A percentile compares a stretch with the other conserved stretches of the same genome.
Conservation (phyloP, 2,329 filamentous ascomycete genomes). For the Talaromyces sp. region DNA sequence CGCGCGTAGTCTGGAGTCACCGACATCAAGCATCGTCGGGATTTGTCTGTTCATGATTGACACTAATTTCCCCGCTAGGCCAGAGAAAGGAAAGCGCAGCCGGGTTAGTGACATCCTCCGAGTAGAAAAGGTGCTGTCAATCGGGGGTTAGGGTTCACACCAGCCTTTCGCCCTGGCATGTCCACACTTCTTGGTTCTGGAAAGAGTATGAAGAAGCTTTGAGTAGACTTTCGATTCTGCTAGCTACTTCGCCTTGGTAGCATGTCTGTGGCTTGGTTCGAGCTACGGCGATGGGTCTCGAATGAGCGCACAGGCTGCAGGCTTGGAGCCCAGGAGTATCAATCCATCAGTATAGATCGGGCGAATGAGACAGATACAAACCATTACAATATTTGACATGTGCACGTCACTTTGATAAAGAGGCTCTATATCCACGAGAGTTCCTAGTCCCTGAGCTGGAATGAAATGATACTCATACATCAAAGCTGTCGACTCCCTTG, state of each 20-base stretch:
- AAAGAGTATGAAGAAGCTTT: background rate
- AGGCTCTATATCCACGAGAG: background rate
- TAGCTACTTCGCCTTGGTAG: background rate
- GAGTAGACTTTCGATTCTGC: background rate
- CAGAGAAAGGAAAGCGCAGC: background rate
- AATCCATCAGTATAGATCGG: background rate
- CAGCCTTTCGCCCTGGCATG: no score
- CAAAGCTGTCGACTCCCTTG: no score
- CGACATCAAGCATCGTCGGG: background rate
- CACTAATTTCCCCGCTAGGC: background rate
- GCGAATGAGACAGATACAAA: background rate
- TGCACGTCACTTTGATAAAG: background rate
- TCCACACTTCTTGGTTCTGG: background rate
- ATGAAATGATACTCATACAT: no score
- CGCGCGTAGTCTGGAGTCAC: no score
- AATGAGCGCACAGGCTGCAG: background rate
- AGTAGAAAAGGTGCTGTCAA: background rate
- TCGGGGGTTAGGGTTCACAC: background rate
- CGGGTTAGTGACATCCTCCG: background rate
- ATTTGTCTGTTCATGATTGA: background rate
- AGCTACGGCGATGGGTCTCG: background rate
- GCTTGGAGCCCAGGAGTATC: background rate
- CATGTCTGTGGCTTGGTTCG: background rate
- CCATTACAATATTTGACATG: background rate
- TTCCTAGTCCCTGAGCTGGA: background rate